A percentile compares a stretch with the other conserved stretches of the same genome.
phyloP scores from a whole-genome alignment of 2,329 filamentous ascomycete genomes.

The Sporothrix pseudoabietina region DNA sequence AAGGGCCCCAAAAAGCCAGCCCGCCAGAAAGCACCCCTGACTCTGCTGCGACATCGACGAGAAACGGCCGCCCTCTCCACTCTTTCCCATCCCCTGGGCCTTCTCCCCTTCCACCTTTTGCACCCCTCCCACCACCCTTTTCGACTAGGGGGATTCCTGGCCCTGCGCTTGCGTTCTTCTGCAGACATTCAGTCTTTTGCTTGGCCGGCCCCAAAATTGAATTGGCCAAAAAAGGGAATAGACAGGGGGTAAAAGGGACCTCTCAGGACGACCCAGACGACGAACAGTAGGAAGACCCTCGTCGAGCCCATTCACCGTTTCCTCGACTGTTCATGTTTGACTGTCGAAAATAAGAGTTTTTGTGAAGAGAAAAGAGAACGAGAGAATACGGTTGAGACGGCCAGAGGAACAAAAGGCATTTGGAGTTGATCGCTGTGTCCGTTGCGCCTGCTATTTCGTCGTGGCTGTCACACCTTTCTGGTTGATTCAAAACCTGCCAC shows the following conservation, averaged over 20 bases:
- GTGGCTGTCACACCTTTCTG: slow-evolving; percentile 23
- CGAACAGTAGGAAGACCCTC: neutral
- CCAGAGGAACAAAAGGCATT: too few relatives aligned
- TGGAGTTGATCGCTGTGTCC: neutral
- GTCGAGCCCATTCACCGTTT: slow-evolving; percentile 5
- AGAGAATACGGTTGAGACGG: too few relatives aligned
- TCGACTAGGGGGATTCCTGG: slow-evolving; percentile 9
- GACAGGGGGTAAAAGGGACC: slow-evolving; percentile 3
- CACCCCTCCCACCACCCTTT: slow-evolving; percentile 6
- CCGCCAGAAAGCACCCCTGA: slow-evolving; percentile 15
- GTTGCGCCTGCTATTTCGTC: neutral
- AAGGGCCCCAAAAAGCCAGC: neutral
- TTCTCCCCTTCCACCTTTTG: neutral
- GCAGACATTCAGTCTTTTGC: neutral
- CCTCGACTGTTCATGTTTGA: neutral
- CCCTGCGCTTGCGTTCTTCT: neutral
- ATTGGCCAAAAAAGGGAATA: slow-evolving; percentile 17
- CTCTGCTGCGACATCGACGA: slow-evolving; percentile 15
- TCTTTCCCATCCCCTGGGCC: slow-evolving; percentile 1
- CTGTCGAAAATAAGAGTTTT: neutral
- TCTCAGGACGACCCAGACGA: neutral
- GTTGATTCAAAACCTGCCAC: slow-evolving; percentile 25
- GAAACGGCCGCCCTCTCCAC: slow-evolving; percentile 20
- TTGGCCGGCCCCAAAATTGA: slow-evolving; percentile 24
- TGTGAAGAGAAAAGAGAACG: neutral